Evolutionary conservation across 1,284 basidiomycete genomes (phyloP).

Genomic region (Sporisorium graminicola): DNA sequence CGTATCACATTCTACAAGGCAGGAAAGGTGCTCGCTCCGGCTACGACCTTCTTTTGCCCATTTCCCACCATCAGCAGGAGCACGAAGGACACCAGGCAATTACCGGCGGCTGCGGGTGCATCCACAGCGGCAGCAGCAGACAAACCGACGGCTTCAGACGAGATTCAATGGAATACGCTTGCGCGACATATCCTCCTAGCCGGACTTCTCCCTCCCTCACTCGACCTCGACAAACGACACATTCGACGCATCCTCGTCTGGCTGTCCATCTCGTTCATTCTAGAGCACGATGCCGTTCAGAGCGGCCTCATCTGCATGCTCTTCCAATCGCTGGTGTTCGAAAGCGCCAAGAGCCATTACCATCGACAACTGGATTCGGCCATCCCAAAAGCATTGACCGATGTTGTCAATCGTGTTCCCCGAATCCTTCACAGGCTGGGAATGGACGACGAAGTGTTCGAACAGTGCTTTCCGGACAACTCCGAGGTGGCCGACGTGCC

Average conservation of each 20-base stretch:
- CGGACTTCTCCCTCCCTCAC: conserved; percentile 16
- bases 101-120: background rate
- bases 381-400: conserved; percentile 11
- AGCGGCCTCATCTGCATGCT: conserved; percentile 13
- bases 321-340: conserved; percentile 16
- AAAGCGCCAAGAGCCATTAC: conserved; percentile 1
- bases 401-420: conserved; percentile 19
- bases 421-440: conserved; percentile 28
- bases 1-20: conserved; percentile 24
- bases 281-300: conserved; percentile 20
- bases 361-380: conserved; percentile 3
- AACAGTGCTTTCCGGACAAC: conserved; percentile 35
- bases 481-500: conserved; percentile 9
- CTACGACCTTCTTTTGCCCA: conserved; percentile 12
- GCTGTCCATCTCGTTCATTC: conserved; percentile 20
- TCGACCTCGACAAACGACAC: conserved; percentile 17
- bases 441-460: conserved; percentile 19
- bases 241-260: conserved; percentile 36
- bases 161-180: conserved; percentile 13
- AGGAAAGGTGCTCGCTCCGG: conserved; percentile 17
- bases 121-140: background rate
- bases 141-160: background rate
- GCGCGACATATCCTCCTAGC: conserved; percentile 22
- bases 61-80: conserved; percentile 3
- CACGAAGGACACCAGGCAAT: background rate